Evolutionary conservation across 345 rosid genomes (phyloP).

Genomic region (Raphanus raphanistrum): DNA sequence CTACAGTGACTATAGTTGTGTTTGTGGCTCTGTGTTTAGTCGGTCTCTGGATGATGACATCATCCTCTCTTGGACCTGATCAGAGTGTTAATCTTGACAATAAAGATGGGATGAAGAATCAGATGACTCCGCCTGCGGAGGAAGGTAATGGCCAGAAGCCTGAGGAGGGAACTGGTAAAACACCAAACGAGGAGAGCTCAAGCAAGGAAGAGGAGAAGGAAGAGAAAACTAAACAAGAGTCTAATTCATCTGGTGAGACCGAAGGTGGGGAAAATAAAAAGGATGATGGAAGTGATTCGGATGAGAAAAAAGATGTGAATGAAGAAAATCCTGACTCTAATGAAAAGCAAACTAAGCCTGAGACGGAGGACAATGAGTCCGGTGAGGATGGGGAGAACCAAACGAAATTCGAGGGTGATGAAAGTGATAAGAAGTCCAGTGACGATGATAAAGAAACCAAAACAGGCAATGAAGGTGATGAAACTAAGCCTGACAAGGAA

Average conservation of each 20-base stretch:
- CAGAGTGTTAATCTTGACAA: constrained; percentile 57
- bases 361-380: constrained; percentile 43
- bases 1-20: constrained; percentile 71
- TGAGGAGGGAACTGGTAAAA: constrained; percentile 67
- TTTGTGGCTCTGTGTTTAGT: constrained; percentile 91
- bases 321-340: constrained; percentile 42
- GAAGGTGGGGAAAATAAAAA: constrained; percentile 39
- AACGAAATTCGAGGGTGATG: constrained; percentile 44
- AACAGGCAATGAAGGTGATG: constrained; percentile 43
- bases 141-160: constrained; percentile 44
- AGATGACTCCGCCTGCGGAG: constrained; percentile 33
- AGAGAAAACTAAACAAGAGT: constrained; percentile 42
- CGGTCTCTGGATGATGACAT: constrained; percentile 96
- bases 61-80: constrained; percentile 68
- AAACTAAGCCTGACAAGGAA: constrained; percentile 41
- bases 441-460: constrained; percentile 31
- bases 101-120: constrained; percentile 57
- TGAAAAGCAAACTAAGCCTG: constrained; percentile 50
- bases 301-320: constrained; percentile 46
- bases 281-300: constrained; percentile 40
- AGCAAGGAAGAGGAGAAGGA: constrained; percentile 46
- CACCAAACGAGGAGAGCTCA: constrained; percentile 53
- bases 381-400: constrained; percentile 44
- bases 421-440: constrained; percentile 39
- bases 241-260: constrained; percentile 42